Evolutionary conservation across 2,329 filamentous ascomycete species (phyloP).

Genomic region (Monosporascus sp.): DNA sequence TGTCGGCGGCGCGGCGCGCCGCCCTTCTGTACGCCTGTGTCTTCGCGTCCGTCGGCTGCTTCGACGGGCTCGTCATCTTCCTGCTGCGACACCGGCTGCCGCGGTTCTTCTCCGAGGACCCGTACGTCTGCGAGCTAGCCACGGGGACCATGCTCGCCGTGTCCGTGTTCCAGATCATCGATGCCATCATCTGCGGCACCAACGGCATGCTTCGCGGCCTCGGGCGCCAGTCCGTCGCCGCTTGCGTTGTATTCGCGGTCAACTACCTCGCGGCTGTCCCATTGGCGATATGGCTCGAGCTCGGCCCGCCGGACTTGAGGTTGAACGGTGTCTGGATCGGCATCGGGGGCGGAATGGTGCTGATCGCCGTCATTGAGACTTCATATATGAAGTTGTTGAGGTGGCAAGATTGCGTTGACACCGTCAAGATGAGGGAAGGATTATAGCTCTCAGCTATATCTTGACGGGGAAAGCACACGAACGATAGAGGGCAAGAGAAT

Average conservation of each 20-base stretch:
- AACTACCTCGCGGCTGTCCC: slow-evolving; percentile 36
- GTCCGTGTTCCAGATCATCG: slow-evolving; percentile 29
- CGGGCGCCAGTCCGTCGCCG: slow-evolving; percentile 33
- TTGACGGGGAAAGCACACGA: too few species aligned
- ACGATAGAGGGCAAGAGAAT: too few species aligned
- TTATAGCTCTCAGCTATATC: background rate
- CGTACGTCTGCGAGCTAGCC: slow-evolving; percentile 23
- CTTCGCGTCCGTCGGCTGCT: slow-evolving; percentile 26
- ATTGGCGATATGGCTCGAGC: slow-evolving; percentile 33
- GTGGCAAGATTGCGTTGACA: slow-evolving; percentile 30
- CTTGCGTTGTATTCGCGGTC: slow-evolving; percentile 30
- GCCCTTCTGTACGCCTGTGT: slow-evolving; percentile 28
- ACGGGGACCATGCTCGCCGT: slow-evolving; percentile 27
- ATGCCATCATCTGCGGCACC: slow-evolving; percentile 30
- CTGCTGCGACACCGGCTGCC: slow-evolving; percentile 25
- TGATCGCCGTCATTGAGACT: slow-evolving; percentile 27
- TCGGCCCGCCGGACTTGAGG: slow-evolving; percentile 25
- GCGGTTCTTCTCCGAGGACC: slow-evolving; percentile 28
- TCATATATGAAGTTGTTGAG: slow-evolving; percentile 26
- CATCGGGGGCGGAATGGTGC: slow-evolving; percentile 27
- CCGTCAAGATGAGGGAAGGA: slow-evolving; percentile 23
- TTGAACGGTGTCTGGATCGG: slow-evolving; percentile 33
- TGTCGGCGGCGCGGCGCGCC: slow-evolving; percentile 27
- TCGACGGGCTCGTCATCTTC: slow-evolving; percentile 29
- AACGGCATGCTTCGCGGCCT: slow-evolving; percentile 36